Evolutionary conservation across 2,329 filamentous ascomycete genomes (phyloP).

Genomic region (Nigrospora sphaerica): DNA sequence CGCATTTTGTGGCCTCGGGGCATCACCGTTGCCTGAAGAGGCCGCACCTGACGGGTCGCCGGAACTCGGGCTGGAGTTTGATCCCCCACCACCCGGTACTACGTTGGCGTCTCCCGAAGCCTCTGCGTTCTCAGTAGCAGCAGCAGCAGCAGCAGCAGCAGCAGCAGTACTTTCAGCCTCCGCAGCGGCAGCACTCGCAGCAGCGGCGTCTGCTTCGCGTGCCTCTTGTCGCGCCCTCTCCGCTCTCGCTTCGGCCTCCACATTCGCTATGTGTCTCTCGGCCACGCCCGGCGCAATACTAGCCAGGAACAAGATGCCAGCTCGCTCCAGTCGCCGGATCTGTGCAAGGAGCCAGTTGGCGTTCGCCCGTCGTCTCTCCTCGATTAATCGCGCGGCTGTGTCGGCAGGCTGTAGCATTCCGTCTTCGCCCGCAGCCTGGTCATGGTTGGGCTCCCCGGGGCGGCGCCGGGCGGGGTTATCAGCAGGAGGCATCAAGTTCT

Average conservation of each 20-base stretch:
- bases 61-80: background rate
- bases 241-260: slow-evolving; percentile 37
- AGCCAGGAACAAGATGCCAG: slow-evolving; percentile 55
- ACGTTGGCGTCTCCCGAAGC: background rate
- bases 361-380: slow-evolving; percentile 35
- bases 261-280: slow-evolving; percentile 55
- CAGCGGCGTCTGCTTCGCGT: background rate
- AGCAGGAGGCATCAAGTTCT: slow-evolving; percentile 50
- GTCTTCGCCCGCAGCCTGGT: slow-evolving; percentile 17
- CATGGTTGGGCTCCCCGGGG: slow-evolving; percentile 15
- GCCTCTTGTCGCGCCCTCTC: background rate
- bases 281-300: slow-evolving; percentile 60
- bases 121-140: background rate
- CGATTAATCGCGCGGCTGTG: slow-evolving; percentile 47
- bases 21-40: background rate
- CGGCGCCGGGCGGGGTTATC: slow-evolving; percentile 22
- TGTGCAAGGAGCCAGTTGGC: slow-evolving; percentile 42
- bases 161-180: background rate
- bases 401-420: slow-evolving; percentile 34
- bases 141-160: background rate
- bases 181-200: background rate
- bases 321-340: slow-evolving; percentile 49
- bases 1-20: background rate
- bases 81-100: background rate
- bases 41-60: no score